Evolutionary conservation across 2,329 filamentous ascomycete species (phyloP).

Genomic region (Trichoderma endophyticum): DNA sequence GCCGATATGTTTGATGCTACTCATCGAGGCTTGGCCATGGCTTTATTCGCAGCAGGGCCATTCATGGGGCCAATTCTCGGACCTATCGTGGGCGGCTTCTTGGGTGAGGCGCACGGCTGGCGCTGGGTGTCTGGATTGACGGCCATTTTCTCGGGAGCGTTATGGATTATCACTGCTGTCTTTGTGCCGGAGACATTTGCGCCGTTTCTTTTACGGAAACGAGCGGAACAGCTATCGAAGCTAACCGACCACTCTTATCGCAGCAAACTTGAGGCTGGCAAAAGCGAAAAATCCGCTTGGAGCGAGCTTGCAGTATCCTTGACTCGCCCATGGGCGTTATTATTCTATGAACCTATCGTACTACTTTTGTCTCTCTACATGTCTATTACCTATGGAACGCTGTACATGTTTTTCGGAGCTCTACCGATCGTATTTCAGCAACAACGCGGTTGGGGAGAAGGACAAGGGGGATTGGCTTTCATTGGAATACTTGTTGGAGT

Average conservation of each 20-base stretch:
- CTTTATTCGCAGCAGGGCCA: constrained; percentile 54
- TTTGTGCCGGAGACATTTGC: background rate
- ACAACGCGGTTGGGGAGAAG: constrained; percentile 69
- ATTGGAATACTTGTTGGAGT: constrained; percentile 30
- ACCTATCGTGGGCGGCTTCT: constrained; percentile 57
- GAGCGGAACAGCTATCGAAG: background rate
- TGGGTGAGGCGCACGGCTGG: constrained; percentile 61
- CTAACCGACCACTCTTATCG: background rate
- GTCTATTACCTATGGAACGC: constrained; percentile 75
- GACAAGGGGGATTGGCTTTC: constrained; percentile 57
- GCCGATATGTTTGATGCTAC: constrained; percentile 54
- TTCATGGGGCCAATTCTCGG: constrained; percentile 54
- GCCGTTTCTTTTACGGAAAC: background rate
- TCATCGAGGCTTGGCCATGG: constrained; percentile 51
- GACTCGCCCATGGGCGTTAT: background rate
- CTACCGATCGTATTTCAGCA: constrained; percentile 75
- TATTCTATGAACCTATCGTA: constrained; percentile 75
- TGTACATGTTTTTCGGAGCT: constrained; percentile 89
- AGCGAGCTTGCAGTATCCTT: background rate
- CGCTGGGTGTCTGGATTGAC: background rate
- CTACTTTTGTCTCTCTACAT: constrained; percentile 77
- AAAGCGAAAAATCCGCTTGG: background rate
- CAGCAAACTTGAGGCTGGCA: background rate
- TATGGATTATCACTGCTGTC: constrained; percentile 48
- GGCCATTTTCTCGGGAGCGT: background rate